These are phyloP conservation scores for Cyanodermella asteris DNA, from an alignment of 2,329 filamentous ascomycete genomes.

Conservation along the genomic window DNA sequence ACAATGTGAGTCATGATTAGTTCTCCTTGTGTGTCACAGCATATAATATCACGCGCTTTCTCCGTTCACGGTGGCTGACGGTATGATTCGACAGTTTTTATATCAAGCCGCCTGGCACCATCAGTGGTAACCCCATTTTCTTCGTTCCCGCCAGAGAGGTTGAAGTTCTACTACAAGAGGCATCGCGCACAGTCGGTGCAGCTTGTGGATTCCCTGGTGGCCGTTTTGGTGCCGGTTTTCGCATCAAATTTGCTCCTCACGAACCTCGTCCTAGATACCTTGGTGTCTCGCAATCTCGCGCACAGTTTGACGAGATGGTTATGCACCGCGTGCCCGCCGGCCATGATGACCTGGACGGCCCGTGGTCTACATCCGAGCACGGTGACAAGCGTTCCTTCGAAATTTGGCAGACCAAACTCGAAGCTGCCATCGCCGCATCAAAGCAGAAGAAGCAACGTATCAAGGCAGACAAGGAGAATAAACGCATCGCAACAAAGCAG, in stretches of 20 bases:
- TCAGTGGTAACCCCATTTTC: slow-evolving; percentile 33
- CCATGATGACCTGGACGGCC: too few relatives aligned
- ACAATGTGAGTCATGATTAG: slow-evolving; percentile 40
- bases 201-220: too few relatives aligned
- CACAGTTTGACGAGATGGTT: too few relatives aligned
- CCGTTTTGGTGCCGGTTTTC: too few relatives aligned
- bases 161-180: slow-evolving; percentile 36
- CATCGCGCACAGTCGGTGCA: too few relatives aligned
- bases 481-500: slow-evolving; percentile 28
- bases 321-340: too few relatives aligned
- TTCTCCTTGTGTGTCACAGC: background rate
- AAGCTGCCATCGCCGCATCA: slow-evolving; percentile 25
- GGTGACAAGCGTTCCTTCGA: slow-evolving; percentile 14
- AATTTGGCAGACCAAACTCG: slow-evolving; percentile 33
- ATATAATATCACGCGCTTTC: background rate
- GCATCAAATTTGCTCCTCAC: too few relatives aligned
- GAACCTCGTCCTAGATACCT: too few relatives aligned
- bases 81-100: slow-evolving; percentile 48
- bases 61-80: slow-evolving; percentile 2
- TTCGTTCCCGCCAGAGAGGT: slow-evolving; percentile 49
- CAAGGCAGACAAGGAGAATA: slow-evolving; percentile 28
- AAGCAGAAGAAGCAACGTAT: slow-evolving; percentile 26
- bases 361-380: too few relatives aligned
- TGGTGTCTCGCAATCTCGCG: too few relatives aligned
- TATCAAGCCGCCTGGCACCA: slow-evolving; percentile 29